phyloP scores from a whole-genome alignment of 768 basidiomycete genomes.

The Boletus reticulatus region DNA sequence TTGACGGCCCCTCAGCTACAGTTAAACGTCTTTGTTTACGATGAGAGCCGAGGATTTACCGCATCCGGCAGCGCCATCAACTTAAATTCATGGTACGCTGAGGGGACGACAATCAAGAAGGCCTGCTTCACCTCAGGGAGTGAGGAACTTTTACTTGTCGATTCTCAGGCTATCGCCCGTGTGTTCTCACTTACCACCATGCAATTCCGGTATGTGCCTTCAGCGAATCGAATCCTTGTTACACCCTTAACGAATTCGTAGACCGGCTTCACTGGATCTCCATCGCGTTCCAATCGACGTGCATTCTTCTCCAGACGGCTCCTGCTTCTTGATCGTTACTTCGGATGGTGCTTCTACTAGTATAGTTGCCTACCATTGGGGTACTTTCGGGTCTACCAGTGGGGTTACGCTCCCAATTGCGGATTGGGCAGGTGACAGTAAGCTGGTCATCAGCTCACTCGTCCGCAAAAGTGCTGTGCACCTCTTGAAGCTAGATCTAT shows the following conservation, averaged over 20 bases:
- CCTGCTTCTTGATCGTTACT: constrained; percentile 44
- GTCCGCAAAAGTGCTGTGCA: constrained; percentile 41
- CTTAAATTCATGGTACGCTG: constrained; percentile 46
- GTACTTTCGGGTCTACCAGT: constrained; percentile 50
- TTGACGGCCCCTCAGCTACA: constrained; percentile 26
- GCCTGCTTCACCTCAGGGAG: constrained; percentile 46
- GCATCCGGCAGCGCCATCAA: constrained; percentile 42
- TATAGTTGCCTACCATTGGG: constrained; percentile 51
- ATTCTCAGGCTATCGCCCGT: constrained; percentile 41
- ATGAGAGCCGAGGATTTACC: constrained; percentile 44
- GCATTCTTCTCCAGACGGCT: constrained; percentile 52
- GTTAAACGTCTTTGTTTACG: constrained; percentile 48
- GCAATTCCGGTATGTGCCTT: constrained; percentile 46
- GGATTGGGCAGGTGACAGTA: constrained; percentile 22
- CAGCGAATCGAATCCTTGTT: background rate
- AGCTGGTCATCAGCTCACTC: constrained; percentile 44
- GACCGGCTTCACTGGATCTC: constrained; percentile 47
- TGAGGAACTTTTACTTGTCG: constrained; percentile 54
- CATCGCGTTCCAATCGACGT: constrained; percentile 31
- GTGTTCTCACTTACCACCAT: constrained; percentile 54
- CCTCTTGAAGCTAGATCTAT: constrained; percentile 41
- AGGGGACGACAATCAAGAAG: constrained; percentile 33
- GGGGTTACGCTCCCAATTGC: constrained; percentile 41
- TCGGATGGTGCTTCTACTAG: constrained; percentile 13
- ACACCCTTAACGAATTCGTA: constrained; percentile 15